Evolutionary conservation across 83 land plant species (phyloP).

Genomic region (Thuja plicata): DNA sequence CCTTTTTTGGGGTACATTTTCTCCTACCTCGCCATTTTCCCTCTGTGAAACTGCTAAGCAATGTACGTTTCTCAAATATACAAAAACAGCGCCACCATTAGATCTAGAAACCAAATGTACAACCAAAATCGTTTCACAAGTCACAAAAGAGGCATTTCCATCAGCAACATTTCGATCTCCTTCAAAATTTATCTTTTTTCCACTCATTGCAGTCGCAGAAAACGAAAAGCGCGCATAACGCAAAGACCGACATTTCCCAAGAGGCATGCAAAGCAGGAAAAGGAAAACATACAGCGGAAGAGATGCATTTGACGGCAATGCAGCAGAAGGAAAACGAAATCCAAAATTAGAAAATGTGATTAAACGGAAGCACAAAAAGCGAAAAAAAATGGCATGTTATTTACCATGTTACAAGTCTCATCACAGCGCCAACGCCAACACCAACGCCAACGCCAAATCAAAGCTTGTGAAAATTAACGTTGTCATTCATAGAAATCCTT

Average conservation of each 20-base stretch:
- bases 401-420: not conserved
- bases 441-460: too few species aligned
- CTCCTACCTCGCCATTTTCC: not conserved
- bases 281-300: not conserved
- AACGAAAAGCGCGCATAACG: not conserved
- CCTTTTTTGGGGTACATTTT: not conserved
- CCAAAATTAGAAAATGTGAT: not conserved
- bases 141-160: not conserved
- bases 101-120: not conserved
- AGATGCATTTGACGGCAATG: not conserved
- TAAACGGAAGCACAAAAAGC: not conserved
- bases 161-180: not conserved
- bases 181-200: too few species aligned
- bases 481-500: too few species aligned
- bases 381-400: too few species aligned
- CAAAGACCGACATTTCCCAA: not conserved
- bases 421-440: not conserved
- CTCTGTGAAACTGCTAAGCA: not conserved
- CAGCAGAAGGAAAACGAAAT: not conserved
- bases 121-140: not conserved
- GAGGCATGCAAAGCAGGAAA: not conserved
- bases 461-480: not conserved
- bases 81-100: not conserved
- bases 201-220: not conserved
- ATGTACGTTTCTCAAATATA: not conserved